Evolutionary conservation across 305 asterid genomes (phyloP).

Genomic region (Fraxinus paxiana): DNA sequence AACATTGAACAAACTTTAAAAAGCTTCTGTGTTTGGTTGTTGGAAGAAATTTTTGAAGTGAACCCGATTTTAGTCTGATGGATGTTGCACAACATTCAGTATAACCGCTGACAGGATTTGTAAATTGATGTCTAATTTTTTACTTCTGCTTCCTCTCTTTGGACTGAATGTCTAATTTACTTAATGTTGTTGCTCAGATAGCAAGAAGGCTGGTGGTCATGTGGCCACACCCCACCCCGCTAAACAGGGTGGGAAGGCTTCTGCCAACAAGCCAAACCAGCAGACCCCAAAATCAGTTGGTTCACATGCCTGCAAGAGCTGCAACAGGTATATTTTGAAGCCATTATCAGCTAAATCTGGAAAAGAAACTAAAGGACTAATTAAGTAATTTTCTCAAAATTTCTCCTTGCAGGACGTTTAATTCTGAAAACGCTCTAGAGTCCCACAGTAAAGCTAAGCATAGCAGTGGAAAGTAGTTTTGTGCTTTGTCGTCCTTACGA

Average conservation of each 20-base stretch:
- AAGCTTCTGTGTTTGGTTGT: background rate
- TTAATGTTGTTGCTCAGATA: conserved; percentile 34
- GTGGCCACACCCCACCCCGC: conserved; percentile 77
- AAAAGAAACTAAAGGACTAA: background rate
- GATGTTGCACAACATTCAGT: background rate
- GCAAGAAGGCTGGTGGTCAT: conserved; percentile 58
- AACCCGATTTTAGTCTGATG: background rate
- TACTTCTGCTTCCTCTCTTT: background rate
- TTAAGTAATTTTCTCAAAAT: background rate
- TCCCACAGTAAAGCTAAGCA: conserved; percentile 70
- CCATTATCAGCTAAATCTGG: background rate
- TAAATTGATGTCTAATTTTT: background rate
- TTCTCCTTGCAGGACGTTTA: conserved; percentile 40
- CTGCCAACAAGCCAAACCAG: conserved; percentile 54
- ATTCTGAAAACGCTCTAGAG: conserved; percentile 45
- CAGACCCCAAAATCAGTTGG: conserved; percentile 63
- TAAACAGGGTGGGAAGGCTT: conserved; percentile 59
- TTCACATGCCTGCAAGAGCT: conserved; percentile 52
- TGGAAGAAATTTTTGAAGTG: background rate
- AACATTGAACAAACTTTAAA: background rate
- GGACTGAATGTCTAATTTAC: background rate
- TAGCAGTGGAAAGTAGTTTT: conserved; percentile 37
- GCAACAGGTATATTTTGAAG: conserved; percentile 45
- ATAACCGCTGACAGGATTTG: background rate
- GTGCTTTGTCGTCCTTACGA: background rate